Base-by-base conservation (phyloP, 768 basidiomycete species). In the Suillus luteus region DNA sequence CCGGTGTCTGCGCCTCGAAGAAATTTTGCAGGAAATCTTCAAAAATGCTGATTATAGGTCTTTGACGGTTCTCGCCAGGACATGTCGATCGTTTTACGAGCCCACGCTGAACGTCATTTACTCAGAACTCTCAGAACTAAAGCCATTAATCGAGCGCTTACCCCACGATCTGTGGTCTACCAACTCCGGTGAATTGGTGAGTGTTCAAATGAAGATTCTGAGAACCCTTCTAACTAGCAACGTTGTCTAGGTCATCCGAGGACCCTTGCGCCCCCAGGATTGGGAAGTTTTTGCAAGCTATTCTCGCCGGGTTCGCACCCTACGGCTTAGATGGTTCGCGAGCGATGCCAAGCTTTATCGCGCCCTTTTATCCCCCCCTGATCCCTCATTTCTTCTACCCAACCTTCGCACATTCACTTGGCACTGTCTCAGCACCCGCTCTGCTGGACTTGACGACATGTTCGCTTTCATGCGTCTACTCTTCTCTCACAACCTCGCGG, bases 51-150 rank as follows among this genome's bases (percentile, higher is more conserved):
- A 74, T 40, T 73, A 68, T 59, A 65, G 62, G 14, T 73, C 75
- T 65, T 71, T 74, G 66, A 75, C 74, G 63, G 66, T 71, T 67
- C 71, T 74, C 40, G 73, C 75, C 64, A 74, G 74, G 60, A 73
- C 71, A 52, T 71, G 61, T 60, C 73, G 68, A 65, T 73, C 60
- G 67, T 74, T 74, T 70, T 68, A 68, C 8, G 74, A 74, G 63
- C 73, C 73, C 67, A 73, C 74, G 67, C 71, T 74, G 67, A 69
- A 74, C 15, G 68, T 68, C 46, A 69, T 74, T 35, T 74, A 76
- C 68, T 65, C 72, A 55, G 74, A 74, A 68, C 69, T 74, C 22
- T 62, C 62, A 66, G 71, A 72, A 66, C 73, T 74, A 60, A 64
- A 76, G 51, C 74, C 71, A 62, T 71, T 74, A 68, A 74, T 74